Evolutionary conservation across 495 filamentous ascomycete genomes (phyloP).

Genomic region (Talaromyces proteolyticus): DNA sequence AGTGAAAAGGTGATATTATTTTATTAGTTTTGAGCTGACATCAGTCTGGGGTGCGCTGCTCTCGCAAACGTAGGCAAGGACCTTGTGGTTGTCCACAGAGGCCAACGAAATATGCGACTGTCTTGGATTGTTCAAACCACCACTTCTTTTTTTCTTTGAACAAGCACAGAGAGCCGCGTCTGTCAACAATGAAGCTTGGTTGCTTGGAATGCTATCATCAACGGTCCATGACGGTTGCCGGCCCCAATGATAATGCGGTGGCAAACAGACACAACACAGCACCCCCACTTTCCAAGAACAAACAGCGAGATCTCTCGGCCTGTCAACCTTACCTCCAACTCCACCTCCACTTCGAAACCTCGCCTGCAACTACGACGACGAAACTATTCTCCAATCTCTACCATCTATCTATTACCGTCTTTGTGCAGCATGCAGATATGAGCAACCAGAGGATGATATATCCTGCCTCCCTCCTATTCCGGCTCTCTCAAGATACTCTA

Average conservation of each 20-base stretch:
- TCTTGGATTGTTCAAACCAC: too few relatives aligned
- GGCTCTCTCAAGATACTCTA: neutral
- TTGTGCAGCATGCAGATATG: slow-evolving; percentile 6
- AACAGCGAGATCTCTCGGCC: slow-evolving; percentile 1
- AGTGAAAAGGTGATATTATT: too few relatives aligned
- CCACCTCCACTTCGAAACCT: neutral
- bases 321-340: slow-evolving; percentile 1
- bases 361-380: neutral
- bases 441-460: neutral
- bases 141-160: too few relatives aligned
- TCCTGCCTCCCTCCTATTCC: neutral
- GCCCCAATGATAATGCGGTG: too few relatives aligned
- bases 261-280: slow-evolving; percentile 1
- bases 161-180: too few relatives aligned
- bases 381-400: neutral
- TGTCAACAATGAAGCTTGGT: too few relatives aligned
- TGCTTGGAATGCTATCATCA: too few relatives aligned
- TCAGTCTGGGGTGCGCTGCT: neutral
- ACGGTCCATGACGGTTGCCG: neutral
- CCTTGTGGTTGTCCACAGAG: neutral
- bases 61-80: neutral
- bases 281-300: slow-evolving; percentile 3
- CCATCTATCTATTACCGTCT: neutral
- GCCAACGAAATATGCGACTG: too few relatives aligned
- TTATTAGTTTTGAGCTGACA: neutral